Base-by-base conservation (phyloP, 345 rosid species). In the Eucalyptus sp. region DNA sequence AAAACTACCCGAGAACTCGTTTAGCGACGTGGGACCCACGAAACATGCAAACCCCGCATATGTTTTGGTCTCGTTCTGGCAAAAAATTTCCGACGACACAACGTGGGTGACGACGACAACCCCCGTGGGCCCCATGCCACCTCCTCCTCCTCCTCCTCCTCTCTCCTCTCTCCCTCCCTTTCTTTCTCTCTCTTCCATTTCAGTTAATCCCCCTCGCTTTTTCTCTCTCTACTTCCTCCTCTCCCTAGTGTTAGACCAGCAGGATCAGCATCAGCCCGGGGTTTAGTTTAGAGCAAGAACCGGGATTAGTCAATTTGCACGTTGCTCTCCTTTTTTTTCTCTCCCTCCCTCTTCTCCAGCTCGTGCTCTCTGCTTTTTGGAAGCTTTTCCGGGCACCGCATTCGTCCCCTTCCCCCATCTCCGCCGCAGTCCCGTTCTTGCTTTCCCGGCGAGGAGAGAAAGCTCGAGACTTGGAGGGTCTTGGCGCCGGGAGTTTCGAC, bases 31-130 rank as follows among this genome's bases (percentile, higher is more conserved):
- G 48, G 83, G 83, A 18, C 83, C 83, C 83, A 76, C 7, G 1
- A 27, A 18, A 76, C 11, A 20, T 37, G 48, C 13, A 6, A 31
- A 76, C 20, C 48, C 84, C 84, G 58, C 68, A 25, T 18, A n/a
- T 12, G 84, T 20, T 76, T 6, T 76, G 83, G 83, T 76, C 48
- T 6, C 0, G 48, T 6, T 41, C 84, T 22, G 46, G 48, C 84
- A 37, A 22, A 15, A 41, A 41, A 66, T 90, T 90, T 90, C 91
- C 93, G 86, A 90, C 17, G 68, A 87, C 54, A 86, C 24, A 89
- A 89, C 94, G 93, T 91, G 94, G 91, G 90, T 87, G 89, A 50
- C 94, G 86, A 64, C 90, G 48, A 48, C 87, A 2, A 1, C 10
- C 56, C 33, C 87, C 68, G 44, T 56, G 89, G 79, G 76, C 31